Evolutionary conservation across 2,329 filamentous ascomycete genomes (phyloP).

Genomic region (Rhynchosporium graminicola): DNA sequence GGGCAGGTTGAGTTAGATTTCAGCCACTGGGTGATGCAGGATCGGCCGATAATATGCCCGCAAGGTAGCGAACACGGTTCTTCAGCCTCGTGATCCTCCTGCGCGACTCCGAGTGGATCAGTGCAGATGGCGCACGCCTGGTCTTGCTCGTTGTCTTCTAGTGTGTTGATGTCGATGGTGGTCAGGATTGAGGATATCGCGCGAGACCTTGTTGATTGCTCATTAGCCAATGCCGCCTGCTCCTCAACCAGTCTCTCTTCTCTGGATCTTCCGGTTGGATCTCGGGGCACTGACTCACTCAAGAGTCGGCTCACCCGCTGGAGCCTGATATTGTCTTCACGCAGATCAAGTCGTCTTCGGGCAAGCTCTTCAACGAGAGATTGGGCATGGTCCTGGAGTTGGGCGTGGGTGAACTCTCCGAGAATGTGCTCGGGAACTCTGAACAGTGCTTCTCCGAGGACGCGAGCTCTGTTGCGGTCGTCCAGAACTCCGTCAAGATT

Average conservation of each 20-base stretch:
- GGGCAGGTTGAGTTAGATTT: neutral
- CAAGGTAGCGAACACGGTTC: constrained; percentile 1
- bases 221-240: neutral
- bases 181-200: neutral
- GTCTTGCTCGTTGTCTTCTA: neutral
- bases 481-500: neutral
- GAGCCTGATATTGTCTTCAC: neutral
- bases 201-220: neutral
- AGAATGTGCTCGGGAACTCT: constrained; percentile 2
- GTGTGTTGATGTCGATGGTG: neutral
- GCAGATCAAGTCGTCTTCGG: neutral
- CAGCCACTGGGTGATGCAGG: constrained; percentile 4
- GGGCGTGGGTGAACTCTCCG: neutral
- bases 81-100: neutral
- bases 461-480: neutral
- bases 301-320: neutral
- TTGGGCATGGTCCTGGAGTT: neutral
- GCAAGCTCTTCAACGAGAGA: neutral
- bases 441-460: neutral
- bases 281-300: neutral
- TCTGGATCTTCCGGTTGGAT: neutral
- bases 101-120: neutral
- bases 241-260: neutral
- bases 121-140: neutral
- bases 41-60: constrained; percentile 1